Base-by-base conservation (phyloP, 176 grass and related monocot genomes). In the Avena sativa region DNA sequence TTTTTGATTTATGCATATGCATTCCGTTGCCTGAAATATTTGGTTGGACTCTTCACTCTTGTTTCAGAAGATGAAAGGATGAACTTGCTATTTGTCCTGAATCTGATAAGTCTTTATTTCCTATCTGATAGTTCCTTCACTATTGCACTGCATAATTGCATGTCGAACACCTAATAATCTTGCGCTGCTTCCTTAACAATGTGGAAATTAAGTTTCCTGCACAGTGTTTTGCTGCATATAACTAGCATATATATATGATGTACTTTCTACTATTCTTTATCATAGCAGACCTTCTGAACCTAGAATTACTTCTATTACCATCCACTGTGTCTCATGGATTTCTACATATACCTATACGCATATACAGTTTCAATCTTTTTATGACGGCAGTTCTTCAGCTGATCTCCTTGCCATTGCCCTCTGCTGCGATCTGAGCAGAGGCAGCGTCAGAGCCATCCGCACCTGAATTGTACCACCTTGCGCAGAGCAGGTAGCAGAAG, bases 401-500 rank as follows among this genome's bases (percentile, higher is more conserved):
- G 74, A 66, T 79, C 69, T 91, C 90, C 83, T 93, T 95, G 51
- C 17, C 83, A 26, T 68, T 80, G 48, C 50, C 76, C 40, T 89
- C 84, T 50, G 77, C 78, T 2, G 90, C 86, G 38, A 91, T 79
- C 86, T 83, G 86, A 88, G 83, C 89, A 47, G 61, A 88, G 59
- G 62, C 82, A 8, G 87, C 82, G 13, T 67, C 76, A 59, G 80
- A 68, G n/a, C 55, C 62, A 48, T 81, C 72, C 0, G 23, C 63
- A 2, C 90, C 86, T 0, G 90, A 74, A 8, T 78, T 78, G 47
- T 98, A 93, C 96, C 96, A 98, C 61, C 57, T 95, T 6, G 93
- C 85, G 20, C 96, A 98, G 15, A 98, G 64, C 74, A 98, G 88
- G 49, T 92, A 98, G 80, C 91, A 92, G 80, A 87, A 90, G 88